phyloP scores from a whole-genome alignment of 1,284 basidiomycete species.

The Volvariella surrecta region DNA sequence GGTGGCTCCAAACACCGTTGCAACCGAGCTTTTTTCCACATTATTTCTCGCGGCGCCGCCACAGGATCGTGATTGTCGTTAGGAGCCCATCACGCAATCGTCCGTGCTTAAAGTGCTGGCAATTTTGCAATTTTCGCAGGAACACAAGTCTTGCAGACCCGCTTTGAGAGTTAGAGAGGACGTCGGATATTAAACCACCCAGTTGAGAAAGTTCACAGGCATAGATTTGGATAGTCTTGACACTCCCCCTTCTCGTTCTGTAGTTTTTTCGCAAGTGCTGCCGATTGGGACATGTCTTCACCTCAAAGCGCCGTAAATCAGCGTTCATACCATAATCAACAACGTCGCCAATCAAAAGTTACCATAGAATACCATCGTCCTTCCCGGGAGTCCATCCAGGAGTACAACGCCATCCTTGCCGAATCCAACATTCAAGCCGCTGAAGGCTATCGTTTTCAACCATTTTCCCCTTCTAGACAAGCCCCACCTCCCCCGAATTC shows the following conservation, averaged over 20 bases:
- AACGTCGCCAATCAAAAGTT: slow-evolving; percentile 55
- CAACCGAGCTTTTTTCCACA: slow-evolving; percentile 13
- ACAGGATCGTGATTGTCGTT: slow-evolving; percentile 1
- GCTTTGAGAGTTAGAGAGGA: too few relatives aligned
- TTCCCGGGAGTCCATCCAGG: slow-evolving; percentile 54
- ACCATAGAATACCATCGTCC: slow-evolving; percentile 70
- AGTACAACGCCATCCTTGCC: slow-evolving; percentile 61
- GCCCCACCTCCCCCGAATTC: slow-evolving; percentile 43
- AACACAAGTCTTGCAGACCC: too few relatives aligned
- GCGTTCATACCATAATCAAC: slow-evolving; percentile 24
- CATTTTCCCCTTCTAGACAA: slow-evolving; percentile 41
- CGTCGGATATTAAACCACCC: too few relatives aligned
- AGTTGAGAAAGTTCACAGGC: too few relatives aligned
- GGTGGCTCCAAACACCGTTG: slow-evolving; percentile 14
- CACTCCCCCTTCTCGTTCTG: slow-evolving; percentile 5
- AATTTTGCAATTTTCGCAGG: too few relatives aligned
- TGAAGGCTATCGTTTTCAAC: slow-evolving; percentile 29
- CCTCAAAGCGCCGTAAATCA: slow-evolving; percentile 27
- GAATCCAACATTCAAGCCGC: slow-evolving; percentile 52
- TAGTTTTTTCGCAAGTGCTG: slow-evolving; percentile 6
- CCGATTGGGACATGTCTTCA: slow-evolving; percentile 23
- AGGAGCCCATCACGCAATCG: slow-evolving; percentile 1
- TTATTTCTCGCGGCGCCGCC: slow-evolving; percentile 3
- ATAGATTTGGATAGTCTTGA: too few relatives aligned
- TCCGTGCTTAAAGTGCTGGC: background rate